A percentile compares a stretch with the other conserved stretches of the same genome.
phyloP scores from a whole-genome alignment of 108 stramenopile species.

The Chaetoceros muelleri region DNA sequence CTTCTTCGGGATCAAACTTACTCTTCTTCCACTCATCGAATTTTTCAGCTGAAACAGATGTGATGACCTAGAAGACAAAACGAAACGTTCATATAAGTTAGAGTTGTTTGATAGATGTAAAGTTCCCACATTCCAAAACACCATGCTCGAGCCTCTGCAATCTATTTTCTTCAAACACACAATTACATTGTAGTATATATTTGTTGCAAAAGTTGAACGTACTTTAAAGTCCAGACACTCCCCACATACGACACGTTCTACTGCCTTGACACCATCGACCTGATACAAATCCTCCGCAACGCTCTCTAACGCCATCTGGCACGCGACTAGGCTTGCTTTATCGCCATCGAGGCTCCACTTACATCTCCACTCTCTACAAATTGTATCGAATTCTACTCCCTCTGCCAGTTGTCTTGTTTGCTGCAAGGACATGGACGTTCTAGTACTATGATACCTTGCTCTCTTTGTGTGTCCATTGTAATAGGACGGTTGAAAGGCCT shows the following conservation, averaged over 20 bases:
- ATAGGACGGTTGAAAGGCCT: no score
- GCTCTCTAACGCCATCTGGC: slow-evolving; percentile 44
- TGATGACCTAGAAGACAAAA: slow-evolving; percentile 33
- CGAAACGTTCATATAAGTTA: no score
- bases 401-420: slow-evolving; percentile 17
- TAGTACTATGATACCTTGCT: no score
- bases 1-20: slow-evolving; percentile 45
- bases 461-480: no score
- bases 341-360: slow-evolving; percentile 51
- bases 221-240: slow-evolving; percentile 65
- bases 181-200: background rate
- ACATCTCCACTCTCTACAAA: slow-evolving; percentile 76
- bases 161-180: background rate
- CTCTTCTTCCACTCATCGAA: slow-evolving; percentile 46
- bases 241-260: slow-evolving; percentile 75
- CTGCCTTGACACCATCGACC: slow-evolving; percentile 36
- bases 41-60: slow-evolving; percentile 25
- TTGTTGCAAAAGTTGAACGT: no score
- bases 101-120: background rate
- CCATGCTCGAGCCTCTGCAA: background rate
- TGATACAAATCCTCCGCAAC: slow-evolving; percentile 42
- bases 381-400: slow-evolving; percentile 62
- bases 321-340: slow-evolving; percentile 48
- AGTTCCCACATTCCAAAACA: background rate
- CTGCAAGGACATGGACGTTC: no score